Evolutionary conservation across 1,284 basidiomycete species (phyloP), one percentile per base, ranked within the genome.

Genomic region (Coniferiporia sulphurascens): DNA sequence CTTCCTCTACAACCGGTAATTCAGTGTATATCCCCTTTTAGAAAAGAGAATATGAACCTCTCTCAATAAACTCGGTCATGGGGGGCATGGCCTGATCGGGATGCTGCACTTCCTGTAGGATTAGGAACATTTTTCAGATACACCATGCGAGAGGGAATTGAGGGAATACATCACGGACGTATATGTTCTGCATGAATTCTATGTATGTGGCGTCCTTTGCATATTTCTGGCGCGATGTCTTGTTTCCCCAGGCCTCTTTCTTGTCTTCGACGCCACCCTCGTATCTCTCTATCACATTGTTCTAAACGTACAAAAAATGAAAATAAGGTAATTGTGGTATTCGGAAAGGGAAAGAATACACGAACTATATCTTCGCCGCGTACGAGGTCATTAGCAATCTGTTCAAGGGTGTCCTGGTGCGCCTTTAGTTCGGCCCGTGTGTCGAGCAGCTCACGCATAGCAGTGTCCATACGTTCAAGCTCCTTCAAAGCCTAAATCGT

Each of bases 191-290:
- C 63, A 80, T 84, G 76, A 92, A 94, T 17, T 75, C 69, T 4
- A 72, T 67, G 66, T 93, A 95, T 7, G 76, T 72, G 0, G 85
- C 76, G 56, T 78, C 74, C 58, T 86, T 85, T 4, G 77, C 81
- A 65, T 91, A 91, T 70, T 88, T 91, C 70, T 91, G 87, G 19
- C 89, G 81, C 9, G 83, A 75, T 0, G 88, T 91, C 70, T 83
- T 83, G 36, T 69, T 69, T 4, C 75, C 65, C 67, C 89, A 88
- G n/a, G 72, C 73, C 10, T 78, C 72, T 48, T 78, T 66, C 36
- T 70, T 72, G 19, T 68, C 68, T 53, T 77, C 68, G 1, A 84
- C 74, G 15, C 70, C 78, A 36, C 65, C 65, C 50, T 76, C 70
- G 66, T 86, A 89, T 12, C 66, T 68, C 9, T 76, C 71, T 9